These are phyloP conservation scores for Nakazawaea pomicola DNA, from an alignment of 805 yeast genomes.

Conservation along the genomic window DNA sequence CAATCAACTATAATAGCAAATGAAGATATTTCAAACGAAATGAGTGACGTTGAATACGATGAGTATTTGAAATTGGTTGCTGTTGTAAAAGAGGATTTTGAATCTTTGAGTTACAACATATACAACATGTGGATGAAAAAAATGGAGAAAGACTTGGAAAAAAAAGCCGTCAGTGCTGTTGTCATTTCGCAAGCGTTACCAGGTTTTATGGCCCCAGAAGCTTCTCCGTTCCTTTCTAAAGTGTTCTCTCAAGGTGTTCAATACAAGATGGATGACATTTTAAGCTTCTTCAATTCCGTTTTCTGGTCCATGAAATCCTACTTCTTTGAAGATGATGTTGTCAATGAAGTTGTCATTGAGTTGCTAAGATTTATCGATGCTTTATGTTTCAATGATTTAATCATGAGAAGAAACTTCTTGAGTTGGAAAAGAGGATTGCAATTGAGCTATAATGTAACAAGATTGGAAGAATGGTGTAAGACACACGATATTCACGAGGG, in stretches of 20 bases:
- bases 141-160: constrained; percentile 84
- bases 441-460: constrained; percentile 91
- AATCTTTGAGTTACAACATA: constrained; percentile 86
- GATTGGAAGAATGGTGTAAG: constrained; percentile 98
- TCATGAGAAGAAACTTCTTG: constrained; percentile 89
- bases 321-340: constrained; percentile 78
- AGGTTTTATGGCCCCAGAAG: constrained; percentile 87
- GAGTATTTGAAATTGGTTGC: constrained; percentile 87
- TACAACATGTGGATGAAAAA: constrained; percentile 97
- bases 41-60: constrained; percentile 86
- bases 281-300: constrained; percentile 83
- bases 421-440: constrained; percentile 98
- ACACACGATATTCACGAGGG: constrained; percentile 89
- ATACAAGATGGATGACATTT: constrained; percentile 90
- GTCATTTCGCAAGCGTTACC: constrained; percentile 93
- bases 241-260: constrained; percentile 68
- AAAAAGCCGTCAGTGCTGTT: constrained; percentile 92
- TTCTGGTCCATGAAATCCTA: constrained; percentile 92
- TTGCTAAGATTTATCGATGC: constrained; percentile 85
- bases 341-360: constrained; percentile 79
- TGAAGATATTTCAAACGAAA: constrained; percentile 71
- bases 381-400: constrained; percentile 88
- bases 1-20: constrained; percentile 86
- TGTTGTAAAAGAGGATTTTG: constrained; percentile 90
- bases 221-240: constrained; percentile 74